Evolutionary conservation across 2,329 filamentous ascomycete genomes (phyloP).

Genomic region (Rachicladosporium sp.): DNA sequence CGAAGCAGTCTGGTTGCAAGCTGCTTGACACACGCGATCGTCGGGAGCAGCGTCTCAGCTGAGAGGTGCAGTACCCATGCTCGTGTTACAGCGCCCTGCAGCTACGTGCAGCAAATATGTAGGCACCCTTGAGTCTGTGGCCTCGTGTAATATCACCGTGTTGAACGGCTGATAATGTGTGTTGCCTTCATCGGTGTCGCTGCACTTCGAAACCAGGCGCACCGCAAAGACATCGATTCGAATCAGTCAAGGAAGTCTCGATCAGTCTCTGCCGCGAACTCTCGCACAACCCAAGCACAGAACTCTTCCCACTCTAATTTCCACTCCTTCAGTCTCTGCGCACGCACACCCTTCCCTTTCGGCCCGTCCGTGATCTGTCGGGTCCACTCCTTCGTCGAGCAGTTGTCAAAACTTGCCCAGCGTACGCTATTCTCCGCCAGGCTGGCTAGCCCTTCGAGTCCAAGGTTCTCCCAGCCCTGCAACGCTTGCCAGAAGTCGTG

Average conservation of each 20-base stretch:
- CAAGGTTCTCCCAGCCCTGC: conserved; percentile 84
- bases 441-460: conserved; percentile 70
- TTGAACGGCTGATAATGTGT: too few relatives aligned
- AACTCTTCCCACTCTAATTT: conserved; percentile 74
- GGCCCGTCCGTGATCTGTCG: conserved; percentile 62
- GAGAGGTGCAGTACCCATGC: too few relatives aligned
- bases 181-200: too few relatives aligned
- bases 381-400: conserved; percentile 56
- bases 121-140: too few relatives aligned
- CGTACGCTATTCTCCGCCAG: conserved; percentile 86
- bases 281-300: conserved; percentile 76
- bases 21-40: too few relatives aligned
- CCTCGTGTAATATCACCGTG: too few relatives aligned
- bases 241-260: conserved; percentile 4
- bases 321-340: conserved; percentile 65
- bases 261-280: conserved; percentile 37
- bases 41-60: too few relatives aligned
- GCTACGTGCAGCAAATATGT: too few relatives aligned
- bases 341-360: conserved; percentile 58
- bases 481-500: conserved; percentile 92
- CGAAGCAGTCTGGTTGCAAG: too few relatives aligned
- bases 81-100: too few relatives aligned
- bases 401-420: conserved; percentile 82
- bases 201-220: too few relatives aligned
- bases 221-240: too few relatives aligned